phyloP scores from a whole-genome alignment of 2,329 filamentous ascomycete species.

The Cladophialophora psammophila region DNA sequence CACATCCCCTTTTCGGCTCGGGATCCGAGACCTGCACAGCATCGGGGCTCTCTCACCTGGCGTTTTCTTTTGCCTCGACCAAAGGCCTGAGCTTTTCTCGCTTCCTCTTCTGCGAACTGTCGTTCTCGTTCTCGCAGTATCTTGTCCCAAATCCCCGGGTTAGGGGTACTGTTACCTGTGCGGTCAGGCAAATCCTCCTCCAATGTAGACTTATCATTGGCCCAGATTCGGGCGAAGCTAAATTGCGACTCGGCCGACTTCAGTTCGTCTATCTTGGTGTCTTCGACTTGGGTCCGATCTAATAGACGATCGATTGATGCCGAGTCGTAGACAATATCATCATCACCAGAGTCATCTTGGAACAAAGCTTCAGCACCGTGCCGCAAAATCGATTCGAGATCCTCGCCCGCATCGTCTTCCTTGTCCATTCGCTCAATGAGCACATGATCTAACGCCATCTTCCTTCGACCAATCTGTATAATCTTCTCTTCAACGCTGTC shows the following conservation, averaged over 20 bases:
- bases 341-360: constrained; percentile 70
- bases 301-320: constrained; percentile 86
- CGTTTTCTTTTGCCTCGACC: constrained; percentile 83
- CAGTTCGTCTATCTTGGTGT: constrained; percentile 70
- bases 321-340: constrained; percentile 81
- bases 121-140: constrained; percentile 85
- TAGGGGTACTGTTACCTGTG: constrained; percentile 64
- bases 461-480: constrained; percentile 92
- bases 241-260: constrained; percentile 79
- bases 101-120: constrained; percentile 75
- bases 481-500: constrained; percentile 93
- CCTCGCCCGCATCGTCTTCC: constrained; percentile 78
- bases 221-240: constrained; percentile 90
- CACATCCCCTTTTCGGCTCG: background rate
- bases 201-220: constrained; percentile 75
- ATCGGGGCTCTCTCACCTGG: constrained; percentile 51
- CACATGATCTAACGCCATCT: constrained; percentile 94
- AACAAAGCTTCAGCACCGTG: constrained; percentile 90
- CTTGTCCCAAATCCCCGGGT: constrained; percentile 75
- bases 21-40: background rate
- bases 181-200: constrained; percentile 66
- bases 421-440: constrained; percentile 91
- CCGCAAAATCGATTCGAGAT: constrained; percentile 85
- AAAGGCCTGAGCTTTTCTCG: constrained; percentile 73
- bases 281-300: constrained; percentile 83